Base-by-base conservation (phyloP, 768 basidiomycete genomes). In the Leccinum ochraceum region DNA sequence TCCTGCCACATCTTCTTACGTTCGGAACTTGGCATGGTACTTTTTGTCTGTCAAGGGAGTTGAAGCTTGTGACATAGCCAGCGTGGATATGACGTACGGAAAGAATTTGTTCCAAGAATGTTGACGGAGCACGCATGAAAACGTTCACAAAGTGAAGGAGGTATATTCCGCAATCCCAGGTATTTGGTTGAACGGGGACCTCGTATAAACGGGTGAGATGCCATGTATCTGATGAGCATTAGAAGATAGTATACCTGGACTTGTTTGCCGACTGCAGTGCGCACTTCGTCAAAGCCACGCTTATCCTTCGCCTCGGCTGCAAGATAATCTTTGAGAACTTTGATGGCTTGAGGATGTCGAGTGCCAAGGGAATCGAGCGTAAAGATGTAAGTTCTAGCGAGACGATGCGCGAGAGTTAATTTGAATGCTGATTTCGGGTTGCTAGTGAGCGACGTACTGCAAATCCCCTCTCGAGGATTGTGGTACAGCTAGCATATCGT, bases 121-220 rank as follows among this genome's bases (percentile, higher is more conserved):
- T 69, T 0, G 72, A 68, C 0, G 93, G 89, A 56, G 89, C 75
- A 8, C 70, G 75, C 74, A 97, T 83, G 69, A 98, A 92, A 0
- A 83, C 85, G 66, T 86, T 79, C 8, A 88, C 90, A 54, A 93
- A 93, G 69, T 98, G 94, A 11, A 98, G 78, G 13, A 98, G 80
- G 72, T 92, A 99, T 30, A 97, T 71, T 6, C 97, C 97, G 66
- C 97, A 99, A 72, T 98, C 95, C 68, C 88, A 92, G 63, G 80
- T 92, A 70, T 98, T 98, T 16, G 86, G 85, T 70, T 99, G 97
- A 24, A 79, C 77, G 4, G 96, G 96, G 4, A 95, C 92, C 93
- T 96, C 20, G 44, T 46, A 64, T 4, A 46, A 39, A 32, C 16
- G 24, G 8, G 32, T 71, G 22, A 59, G 36, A 50, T 39, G 48